Percentiles rank a stretch among this genome's conserved stretches.
Evolutionary conservation across 2,329 filamentous ascomycete species (phyloP).

Genomic region (Epichloe baconii): DNA sequence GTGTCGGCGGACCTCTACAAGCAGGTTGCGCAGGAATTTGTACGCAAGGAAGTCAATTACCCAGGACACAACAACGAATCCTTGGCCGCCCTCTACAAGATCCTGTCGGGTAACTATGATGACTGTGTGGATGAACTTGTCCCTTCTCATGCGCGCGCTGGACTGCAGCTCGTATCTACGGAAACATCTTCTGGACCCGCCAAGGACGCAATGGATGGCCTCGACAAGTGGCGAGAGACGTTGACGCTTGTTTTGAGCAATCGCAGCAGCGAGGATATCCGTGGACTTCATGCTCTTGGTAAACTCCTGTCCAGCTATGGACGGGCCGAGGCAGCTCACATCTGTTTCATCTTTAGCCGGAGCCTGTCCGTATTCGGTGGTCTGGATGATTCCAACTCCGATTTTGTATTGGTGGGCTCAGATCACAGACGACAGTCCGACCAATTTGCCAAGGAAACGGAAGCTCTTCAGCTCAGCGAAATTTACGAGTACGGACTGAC

Average conservation of each 20-base stretch:
- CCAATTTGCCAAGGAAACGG: conserved; percentile 65
- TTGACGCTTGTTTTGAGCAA: conserved; percentile 78
- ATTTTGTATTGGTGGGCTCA: conserved; percentile 73
- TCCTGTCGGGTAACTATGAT: conserved; percentile 85
- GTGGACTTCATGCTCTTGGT: conserved; percentile 68
- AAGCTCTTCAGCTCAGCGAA: conserved; percentile 87
- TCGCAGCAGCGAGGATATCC: conserved; percentile 64
- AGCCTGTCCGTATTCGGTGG: conserved; percentile 62
- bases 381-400: conserved; percentile 63
- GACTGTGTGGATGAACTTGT: conserved; percentile 95
- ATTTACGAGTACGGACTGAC: conserved; percentile 85
- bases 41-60: conserved; percentile 85
- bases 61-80: conserved; percentile 70
- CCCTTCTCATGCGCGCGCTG: conserved; percentile 79
- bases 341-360: conserved; percentile 83
- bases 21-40: conserved; percentile 88
- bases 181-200: conserved; percentile 44
- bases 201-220: conserved; percentile 65
- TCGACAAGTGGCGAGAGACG: conserved; percentile 92
- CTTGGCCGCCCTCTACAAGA: conserved; percentile 80
- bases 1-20: conserved; percentile 78
- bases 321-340: conserved; percentile 79
- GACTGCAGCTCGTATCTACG: conserved; percentile 82
- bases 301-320: conserved; percentile 75
- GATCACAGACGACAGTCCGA: conserved; percentile 62